Percentiles rank a stretch among this genome's conserved stretches.
phyloP scores from a whole-genome alignment of 2,329 filamentous ascomycete genomes.

The Claviceps digitariae region DNA sequence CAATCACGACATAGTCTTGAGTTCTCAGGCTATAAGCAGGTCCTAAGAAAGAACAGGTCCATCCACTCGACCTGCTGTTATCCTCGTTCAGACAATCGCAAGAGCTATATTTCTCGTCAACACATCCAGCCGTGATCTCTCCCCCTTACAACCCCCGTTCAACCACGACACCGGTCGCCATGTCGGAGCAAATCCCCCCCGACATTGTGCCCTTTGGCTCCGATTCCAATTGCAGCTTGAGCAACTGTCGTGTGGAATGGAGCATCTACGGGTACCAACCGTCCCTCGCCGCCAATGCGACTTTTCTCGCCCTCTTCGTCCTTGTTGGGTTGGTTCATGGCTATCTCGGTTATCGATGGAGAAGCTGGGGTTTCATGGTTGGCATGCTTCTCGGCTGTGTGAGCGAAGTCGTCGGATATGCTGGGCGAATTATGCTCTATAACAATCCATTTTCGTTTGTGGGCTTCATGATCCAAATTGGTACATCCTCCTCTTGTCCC shows the following conservation, averaged over 20 bases:
- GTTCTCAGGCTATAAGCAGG: no score
- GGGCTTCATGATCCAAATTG: conserved; percentile 54
- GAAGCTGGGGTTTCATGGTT: conserved; percentile 32
- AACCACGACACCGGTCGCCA: background rate
- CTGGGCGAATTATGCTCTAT: conserved; percentile 43
- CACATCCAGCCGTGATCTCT: background rate
- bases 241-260: conserved; percentile 30
- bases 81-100: no score
- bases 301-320: conserved; percentile 37
- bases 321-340: conserved; percentile 27
- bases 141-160: background rate
- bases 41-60: no score
- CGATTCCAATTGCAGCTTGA: conserved; percentile 32
- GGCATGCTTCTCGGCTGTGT: conserved; percentile 43
- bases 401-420: conserved; percentile 48
- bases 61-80: no score
- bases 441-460: conserved; percentile 43
- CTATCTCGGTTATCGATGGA: conserved; percentile 32
- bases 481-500: conserved; percentile 18
- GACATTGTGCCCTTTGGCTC: conserved; percentile 27
- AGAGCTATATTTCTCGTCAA: no score
- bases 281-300: conserved; percentile 36
- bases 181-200: conserved; percentile 3
- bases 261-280: conserved; percentile 43
- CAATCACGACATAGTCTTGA: no score